phyloP scores from a whole-genome alignment of 2,329 filamentous ascomycete species.

The Chrysosporium queenslandicum region DNA sequence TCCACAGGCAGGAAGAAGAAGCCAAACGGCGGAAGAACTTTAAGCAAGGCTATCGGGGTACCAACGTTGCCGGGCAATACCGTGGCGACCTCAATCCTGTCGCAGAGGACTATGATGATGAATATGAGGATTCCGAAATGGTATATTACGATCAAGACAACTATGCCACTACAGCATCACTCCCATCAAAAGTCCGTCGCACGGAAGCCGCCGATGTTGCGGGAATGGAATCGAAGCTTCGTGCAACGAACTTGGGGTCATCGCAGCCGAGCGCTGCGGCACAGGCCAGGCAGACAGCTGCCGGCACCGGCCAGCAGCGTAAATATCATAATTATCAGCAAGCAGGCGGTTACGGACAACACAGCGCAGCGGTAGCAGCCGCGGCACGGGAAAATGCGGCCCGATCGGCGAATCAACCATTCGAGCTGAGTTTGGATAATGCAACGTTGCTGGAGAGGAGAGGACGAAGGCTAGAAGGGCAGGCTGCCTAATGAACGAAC shows the following conservation, averaged over 20 bases:
- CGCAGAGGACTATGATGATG: constrained; percentile 55
- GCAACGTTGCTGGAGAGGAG: constrained; percentile 75
- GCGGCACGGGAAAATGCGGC: constrained; percentile 75
- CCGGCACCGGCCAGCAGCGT: constrained; percentile 35
- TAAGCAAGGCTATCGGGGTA: constrained; percentile 55
- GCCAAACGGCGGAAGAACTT: constrained; percentile 82
- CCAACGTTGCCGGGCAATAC: constrained; percentile 45
- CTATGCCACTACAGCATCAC: constrained; percentile 39
- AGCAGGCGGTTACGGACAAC: constrained; percentile 70
- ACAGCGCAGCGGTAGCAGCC: constrained; percentile 71
- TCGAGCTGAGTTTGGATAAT: constrained; percentile 85
- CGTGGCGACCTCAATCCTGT: constrained; percentile 52
- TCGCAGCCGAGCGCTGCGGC: constrained; percentile 45
- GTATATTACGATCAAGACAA: constrained; percentile 41
- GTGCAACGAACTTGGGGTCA: constrained; percentile 58
- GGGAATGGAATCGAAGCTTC: constrained; percentile 77
- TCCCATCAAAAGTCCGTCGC: constrained; percentile 58
- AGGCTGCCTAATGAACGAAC: constrained; percentile 1
- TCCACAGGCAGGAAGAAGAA: constrained; percentile 93
- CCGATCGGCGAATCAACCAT: constrained; percentile 64
- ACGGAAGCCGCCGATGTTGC: constrained; percentile 49
- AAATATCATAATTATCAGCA: constrained; percentile 41
- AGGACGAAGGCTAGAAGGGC: constrained; percentile 23
- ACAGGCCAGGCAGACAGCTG: constrained; percentile 47
- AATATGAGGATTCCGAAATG: constrained; percentile 47